Percentiles rank a stretch among this genome's conserved stretches.
Evolutionary conservation across 345 rosid genomes (phyloP).

Genomic region (Turnera subulata): DNA sequence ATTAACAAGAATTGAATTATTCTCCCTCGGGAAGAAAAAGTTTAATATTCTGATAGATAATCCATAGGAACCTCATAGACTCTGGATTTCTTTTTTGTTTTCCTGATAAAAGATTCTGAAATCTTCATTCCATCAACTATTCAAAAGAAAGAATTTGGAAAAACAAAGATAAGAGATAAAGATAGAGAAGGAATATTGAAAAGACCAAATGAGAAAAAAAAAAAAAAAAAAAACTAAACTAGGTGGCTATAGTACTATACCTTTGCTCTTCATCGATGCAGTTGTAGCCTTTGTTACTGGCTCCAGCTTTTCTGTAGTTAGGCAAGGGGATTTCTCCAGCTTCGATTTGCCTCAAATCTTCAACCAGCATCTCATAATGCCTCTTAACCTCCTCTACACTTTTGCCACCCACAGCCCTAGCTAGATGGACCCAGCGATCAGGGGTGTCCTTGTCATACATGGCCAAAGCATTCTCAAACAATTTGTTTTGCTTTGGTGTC

Average conservation of each 20-base stretch:
- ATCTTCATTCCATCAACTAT: background rate
- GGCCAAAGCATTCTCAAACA: constrained; percentile 51
- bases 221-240: no score
- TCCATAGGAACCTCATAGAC: no score
- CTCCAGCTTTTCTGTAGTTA: constrained; percentile 30
- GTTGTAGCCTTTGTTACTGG: constrained; percentile 7
- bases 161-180: background rate
- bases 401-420: constrained; percentile 41
- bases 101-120: background rate
- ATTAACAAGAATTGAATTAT: no score
- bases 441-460: constrained; percentile 42
- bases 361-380: constrained; percentile 44
- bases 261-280: constrained; percentile 34
- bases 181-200: background rate
- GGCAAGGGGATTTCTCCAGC: constrained; percentile 47
- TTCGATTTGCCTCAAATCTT: constrained; percentile 45
- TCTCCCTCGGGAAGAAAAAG: no score
- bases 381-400: constrained; percentile 23
- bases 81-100: no score
- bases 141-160: no score
- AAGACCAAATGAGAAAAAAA: background rate
- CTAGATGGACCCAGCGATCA: constrained; percentile 46
- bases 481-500: constrained; percentile 49
- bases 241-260: background rate
- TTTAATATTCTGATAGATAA: no score